Evolutionary conservation across 495 filamentous ascomycete species (phyloP), one percentile per base, ranked within the genome.

Genomic region (Talaromyces stipitatus): DNA sequence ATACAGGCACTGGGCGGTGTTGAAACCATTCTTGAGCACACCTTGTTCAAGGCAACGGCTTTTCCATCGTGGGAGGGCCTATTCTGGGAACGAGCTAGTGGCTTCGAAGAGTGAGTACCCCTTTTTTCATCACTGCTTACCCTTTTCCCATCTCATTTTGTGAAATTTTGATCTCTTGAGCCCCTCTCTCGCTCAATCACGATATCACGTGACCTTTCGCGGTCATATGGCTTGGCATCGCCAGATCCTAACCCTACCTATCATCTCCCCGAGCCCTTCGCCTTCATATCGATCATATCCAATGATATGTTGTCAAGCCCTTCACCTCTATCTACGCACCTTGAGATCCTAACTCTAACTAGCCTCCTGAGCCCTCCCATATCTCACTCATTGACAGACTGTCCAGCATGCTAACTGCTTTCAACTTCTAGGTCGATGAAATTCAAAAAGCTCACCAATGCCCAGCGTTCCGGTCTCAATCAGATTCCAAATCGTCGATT

Each of bases 401-500:
- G 27, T 52, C 11, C 27, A 52, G 10, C 30, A 52, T 52, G 24
- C 50, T 52, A 30, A 29, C 24, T 20, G 32, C 4, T 41, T 18
- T 41, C 3, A 36, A 8, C 36, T 41, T 9, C 8, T 65, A 30
- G 27, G 30, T 51, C 48, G 0, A 98, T 97, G 92, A 97, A 97
- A 69, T 97, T 96, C 79, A 99, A 97, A 76, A 99, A 99, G 74
- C 80, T 99, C 60, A 99, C 95, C 5, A 99, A 99, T 68, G 95
- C 95, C 36, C 95, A 99, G 68, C 83, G 95, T 61, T 96, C 91
- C 29, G 95, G 95, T 94, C 75, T 99, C 55, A 99, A 99, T 68
- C 95, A 99, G 66, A 99, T 99, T 69, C 95, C 95, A 2, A 99
- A 99, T 70, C 92, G 95, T 84, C 90, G 95, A 2, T 99, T 99